Base-by-base conservation (phyloP, 1,139 yeast species). In the Saccharomyces hybrid region DNA sequence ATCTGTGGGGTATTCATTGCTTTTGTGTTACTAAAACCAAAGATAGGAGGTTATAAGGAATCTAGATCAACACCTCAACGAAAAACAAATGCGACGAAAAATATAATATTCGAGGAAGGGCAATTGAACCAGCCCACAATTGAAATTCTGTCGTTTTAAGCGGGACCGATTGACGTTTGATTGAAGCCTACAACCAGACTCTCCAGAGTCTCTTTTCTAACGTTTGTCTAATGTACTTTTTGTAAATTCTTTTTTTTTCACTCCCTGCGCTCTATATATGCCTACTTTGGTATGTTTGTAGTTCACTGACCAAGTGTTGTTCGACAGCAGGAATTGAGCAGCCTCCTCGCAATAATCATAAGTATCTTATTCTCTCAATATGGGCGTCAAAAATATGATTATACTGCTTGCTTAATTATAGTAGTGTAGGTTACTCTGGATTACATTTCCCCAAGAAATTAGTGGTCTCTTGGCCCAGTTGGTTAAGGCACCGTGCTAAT, bases 401-500 rank as follows among this genome's bases (percentile, higher is more conserved):
- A 29, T 29, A 29, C 14, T 29, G 4, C 6, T 29, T 29, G n/a
- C 11, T 7, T 29, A 4, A 29, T 29, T 29, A 4, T 29, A 29
- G n/a, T 29, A 1, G 2, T 29, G 32, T 29, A 29, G 32, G 32
- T 29, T 29, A 29, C 31, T 28, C 12, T 28, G 31, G 31, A 28
- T 28, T 28, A 28, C 31, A 6, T 7, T 28, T 28, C 31, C 28
- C 38, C 44, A 38, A 38, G 19, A 34, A 34, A 7, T 34, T n/a
- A 8, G 2, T 49, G 69, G 65, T 65, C 66, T 63, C 69, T 65
- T 65, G 69, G 69, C 69, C 69, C 69, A 65, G 69, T 65, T 65
- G 69, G 69, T 65, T 65, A 65, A 65, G 69, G 69, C 66, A 61
- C 61, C 61, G 66, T 62, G 66, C 66, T 63, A 63, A 63, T 63